These are phyloP conservation scores for Kazachstania martiniae DNA, from an alignment of 805 yeast genomes.

Conservation along the genomic window DNA sequence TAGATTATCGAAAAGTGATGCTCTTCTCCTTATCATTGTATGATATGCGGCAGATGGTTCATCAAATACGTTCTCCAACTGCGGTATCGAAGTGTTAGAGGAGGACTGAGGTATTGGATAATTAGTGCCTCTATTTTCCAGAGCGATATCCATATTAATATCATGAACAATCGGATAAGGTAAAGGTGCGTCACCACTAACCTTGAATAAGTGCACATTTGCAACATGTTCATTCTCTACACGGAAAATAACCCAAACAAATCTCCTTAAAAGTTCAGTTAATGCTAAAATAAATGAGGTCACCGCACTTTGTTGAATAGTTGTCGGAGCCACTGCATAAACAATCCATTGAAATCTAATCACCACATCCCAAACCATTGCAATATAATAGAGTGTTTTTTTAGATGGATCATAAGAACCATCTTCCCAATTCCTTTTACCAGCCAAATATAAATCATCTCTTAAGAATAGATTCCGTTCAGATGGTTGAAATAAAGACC, in stretches of 20 bases:
- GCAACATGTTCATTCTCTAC: slow-evolving; percentile 95
- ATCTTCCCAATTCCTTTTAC: slow-evolving; percentile 26
- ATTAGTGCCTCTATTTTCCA: not conserved
- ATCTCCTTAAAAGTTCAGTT: slow-evolving; percentile 74
- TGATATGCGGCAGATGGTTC: slow-evolving; percentile 18
- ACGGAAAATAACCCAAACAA: slow-evolving; percentile 84
- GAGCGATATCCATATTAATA: slow-evolving; percentile 1
- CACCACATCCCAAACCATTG: slow-evolving; percentile 62
- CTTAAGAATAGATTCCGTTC: slow-evolving; percentile 51
- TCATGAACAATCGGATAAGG: slow-evolving; percentile 46
- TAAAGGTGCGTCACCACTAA: slow-evolving; percentile 75
- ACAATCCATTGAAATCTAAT: slow-evolving; percentile 88
- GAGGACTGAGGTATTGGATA: not conserved
- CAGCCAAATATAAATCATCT: slow-evolving; percentile 59
- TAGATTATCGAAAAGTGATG: slow-evolving; percentile 17
- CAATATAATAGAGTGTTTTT: slow-evolving; percentile 51
- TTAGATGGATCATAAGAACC: slow-evolving; percentile 21
- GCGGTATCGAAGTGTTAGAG: not conserved
- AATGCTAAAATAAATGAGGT: slow-evolving; percentile 76
- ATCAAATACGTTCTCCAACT: slow-evolving; percentile 1
- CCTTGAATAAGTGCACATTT: slow-evolving; percentile 74
- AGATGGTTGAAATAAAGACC: slow-evolving; percentile 68
- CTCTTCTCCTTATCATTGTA: slow-evolving; percentile 15
- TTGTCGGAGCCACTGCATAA: slow-evolving; percentile 65
- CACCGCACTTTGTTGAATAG: slow-evolving; percentile 78